A percentile compares a stretch with the other conserved stretches of the same genome.
Conservation (phyloP, 2,329 filamentous ascomycete species). For the Stagonosporopsis rhizophila region DNA sequence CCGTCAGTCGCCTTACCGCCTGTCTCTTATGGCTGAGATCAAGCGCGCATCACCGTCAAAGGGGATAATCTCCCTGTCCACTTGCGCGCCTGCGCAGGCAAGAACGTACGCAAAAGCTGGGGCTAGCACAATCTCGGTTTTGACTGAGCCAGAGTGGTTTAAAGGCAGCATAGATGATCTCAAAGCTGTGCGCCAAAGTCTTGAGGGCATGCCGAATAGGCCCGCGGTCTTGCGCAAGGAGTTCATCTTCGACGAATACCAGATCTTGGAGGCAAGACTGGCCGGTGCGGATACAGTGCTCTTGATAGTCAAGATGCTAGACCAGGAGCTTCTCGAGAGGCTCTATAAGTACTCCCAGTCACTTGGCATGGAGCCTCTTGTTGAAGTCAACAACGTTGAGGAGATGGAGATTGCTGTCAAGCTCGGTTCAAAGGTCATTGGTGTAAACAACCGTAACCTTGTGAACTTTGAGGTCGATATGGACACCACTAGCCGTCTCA, state of each 20-base stretch:
- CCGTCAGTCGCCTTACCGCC: slow-evolving; percentile 80
- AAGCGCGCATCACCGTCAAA: slow-evolving; percentile 97
- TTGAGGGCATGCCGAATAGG: slow-evolving; percentile 90
- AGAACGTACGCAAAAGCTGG: slow-evolving; percentile 91
- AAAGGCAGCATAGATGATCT: slow-evolving; percentile 97
- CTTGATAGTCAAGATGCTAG: slow-evolving; percentile 98
- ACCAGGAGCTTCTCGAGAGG: slow-evolving; percentile 72
- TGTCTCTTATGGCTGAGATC: slow-evolving; percentile 97
- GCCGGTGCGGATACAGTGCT: slow-evolving; percentile 94
- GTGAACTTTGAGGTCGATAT: slow-evolving; percentile 97
- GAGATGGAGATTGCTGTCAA: slow-evolving; percentile 90
- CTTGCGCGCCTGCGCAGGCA: slow-evolving; percentile 88
- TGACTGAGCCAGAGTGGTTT: slow-evolving; percentile 99
- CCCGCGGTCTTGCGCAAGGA: slow-evolving; percentile 94
- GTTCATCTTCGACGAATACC: slow-evolving; percentile 97
- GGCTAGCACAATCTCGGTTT: slow-evolving; percentile 96
- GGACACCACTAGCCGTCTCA: slow-evolving; percentile 85
- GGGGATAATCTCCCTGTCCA: slow-evolving; percentile 86
- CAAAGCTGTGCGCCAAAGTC: slow-evolving; percentile 81
- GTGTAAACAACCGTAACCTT: slow-evolving; percentile 96
- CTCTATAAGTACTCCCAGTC: slow-evolving; percentile 89
- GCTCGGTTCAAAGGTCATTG: slow-evolving; percentile 88
- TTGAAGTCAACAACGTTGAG: slow-evolving; percentile 93
- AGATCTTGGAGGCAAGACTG: slow-evolving; percentile 91
- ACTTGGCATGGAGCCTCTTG: slow-evolving; percentile 95